These are phyloP conservation scores for Leptographium galeiforme DNA, from an alignment of 2,329 filamentous ascomycete species.

Conservation along the genomic window DNA sequence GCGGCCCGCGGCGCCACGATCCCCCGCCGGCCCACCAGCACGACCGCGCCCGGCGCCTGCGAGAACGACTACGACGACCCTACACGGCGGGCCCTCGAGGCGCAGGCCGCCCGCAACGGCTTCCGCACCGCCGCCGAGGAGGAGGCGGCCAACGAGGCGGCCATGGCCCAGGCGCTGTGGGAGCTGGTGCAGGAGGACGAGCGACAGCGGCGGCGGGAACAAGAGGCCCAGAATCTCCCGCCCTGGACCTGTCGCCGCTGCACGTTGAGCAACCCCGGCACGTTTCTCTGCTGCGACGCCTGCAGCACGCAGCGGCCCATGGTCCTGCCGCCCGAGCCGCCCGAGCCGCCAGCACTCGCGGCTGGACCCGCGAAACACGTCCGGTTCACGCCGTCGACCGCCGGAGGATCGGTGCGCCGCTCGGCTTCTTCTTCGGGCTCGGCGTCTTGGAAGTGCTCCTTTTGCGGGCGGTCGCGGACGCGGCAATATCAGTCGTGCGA, in stretches of 20 bases:
- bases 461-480: constrained; percentile 38
- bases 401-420: constrained; percentile 1
- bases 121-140: constrained; percentile 77
- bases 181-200: constrained; percentile 79
- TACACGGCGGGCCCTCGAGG: constrained; percentile 6
- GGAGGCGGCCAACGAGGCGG: constrained; percentile 76
- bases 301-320: constrained; percentile 31
- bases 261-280: constrained; percentile 40
- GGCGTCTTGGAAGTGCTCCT: constrained; percentile 34
- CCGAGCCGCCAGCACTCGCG: neutral
- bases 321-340: neutral
- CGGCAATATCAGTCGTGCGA: constrained; percentile 44
- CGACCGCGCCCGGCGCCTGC: constrained; percentile 47
- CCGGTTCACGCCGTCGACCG: neutral
- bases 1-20: constrained; percentile 35
- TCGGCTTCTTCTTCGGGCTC: neutral
- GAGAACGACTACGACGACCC: constrained; percentile 33
- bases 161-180: constrained; percentile 74
- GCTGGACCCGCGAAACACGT: neutral
- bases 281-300: constrained; percentile 41
- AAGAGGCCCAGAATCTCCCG: constrained; percentile 19
- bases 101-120: constrained; percentile 43
- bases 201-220: constrained; percentile 37
- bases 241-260: constrained; percentile 42
- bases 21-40: neutral